Evolutionary conservation across 169 alveolate genomes (phyloP).

Genomic region (Plasmodium sp.): DNA sequence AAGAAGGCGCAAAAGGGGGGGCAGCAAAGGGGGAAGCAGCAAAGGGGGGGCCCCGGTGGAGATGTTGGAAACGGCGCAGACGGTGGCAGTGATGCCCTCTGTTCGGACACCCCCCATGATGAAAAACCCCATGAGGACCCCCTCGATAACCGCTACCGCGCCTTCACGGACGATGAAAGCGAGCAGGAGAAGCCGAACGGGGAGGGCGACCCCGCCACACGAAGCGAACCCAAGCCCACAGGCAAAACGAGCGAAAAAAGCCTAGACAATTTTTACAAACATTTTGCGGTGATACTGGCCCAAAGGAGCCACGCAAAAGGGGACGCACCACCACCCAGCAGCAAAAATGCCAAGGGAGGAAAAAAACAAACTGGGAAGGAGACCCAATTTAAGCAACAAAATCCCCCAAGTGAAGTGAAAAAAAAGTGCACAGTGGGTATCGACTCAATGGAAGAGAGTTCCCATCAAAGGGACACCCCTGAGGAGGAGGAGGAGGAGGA

Average conservation of each 20-base stretch:
- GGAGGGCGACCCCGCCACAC: not conserved
- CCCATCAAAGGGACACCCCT: not conserved
- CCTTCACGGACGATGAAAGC: not conserved
- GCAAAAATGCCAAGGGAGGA: not conserved
- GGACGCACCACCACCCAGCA: not conserved
- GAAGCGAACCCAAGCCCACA: not conserved
- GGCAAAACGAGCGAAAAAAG: not conserved
- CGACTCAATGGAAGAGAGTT: not conserved
- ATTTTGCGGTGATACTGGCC: conserved; percentile 11
- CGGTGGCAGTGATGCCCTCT: not conserved
- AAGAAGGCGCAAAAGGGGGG: not conserved
- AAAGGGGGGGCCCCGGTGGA: not conserved
- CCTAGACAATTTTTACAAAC: conserved; percentile 56
- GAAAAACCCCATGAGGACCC: not conserved
- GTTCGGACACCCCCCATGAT: not conserved
- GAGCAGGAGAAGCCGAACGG: not conserved
- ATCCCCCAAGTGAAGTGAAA: not conserved
- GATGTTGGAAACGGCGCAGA: not conserved
- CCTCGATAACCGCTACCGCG: not conserved
- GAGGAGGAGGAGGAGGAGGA: not conserved
- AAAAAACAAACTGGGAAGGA: not conserved
- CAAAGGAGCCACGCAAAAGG: not conserved
- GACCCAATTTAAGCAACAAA: not conserved
- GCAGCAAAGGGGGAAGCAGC: not conserved
- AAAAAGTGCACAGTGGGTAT: not conserved